Conservation (phyloP, 2,329 filamentous ascomycete genomes). For the Decorospora gaudefroyi region DNA sequence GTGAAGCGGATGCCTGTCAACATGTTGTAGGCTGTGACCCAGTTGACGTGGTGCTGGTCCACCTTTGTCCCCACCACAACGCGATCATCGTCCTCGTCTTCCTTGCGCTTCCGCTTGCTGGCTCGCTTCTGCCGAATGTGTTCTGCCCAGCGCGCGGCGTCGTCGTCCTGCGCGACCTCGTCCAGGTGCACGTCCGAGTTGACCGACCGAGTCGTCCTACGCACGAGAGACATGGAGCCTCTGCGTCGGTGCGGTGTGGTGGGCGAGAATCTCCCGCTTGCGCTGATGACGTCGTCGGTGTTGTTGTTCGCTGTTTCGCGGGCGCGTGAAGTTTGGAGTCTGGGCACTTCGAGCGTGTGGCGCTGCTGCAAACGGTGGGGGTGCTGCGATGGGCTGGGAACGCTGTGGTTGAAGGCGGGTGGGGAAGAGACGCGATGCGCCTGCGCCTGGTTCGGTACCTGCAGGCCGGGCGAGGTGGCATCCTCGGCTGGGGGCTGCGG, state of each 20-base stretch:
- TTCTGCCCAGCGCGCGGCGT: conserved; percentile 89
- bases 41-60: conserved; percentile 95
- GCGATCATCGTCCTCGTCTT: conserved; percentile 86
- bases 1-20: conserved; percentile 97
- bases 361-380: conserved; percentile 72
- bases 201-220: conserved; percentile 81
- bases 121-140: conserved; percentile 89
- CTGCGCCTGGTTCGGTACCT: conserved; percentile 44
- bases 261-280: conserved; percentile 82
- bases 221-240: conserved; percentile 79
- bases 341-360: conserved; percentile 87
- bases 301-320: conserved; percentile 65
- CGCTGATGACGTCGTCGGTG: conserved; percentile 64
- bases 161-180: conserved; percentile 83
- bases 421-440: conserved; percentile 66
- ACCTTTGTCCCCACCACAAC: conserved; percentile 97
- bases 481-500: conserved; percentile 23
- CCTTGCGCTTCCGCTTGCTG: conserved; percentile 79
- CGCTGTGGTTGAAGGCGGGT: conserved; percentile 58
- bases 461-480: conserved; percentile 42
- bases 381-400: conserved; percentile 56
- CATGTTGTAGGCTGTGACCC: conserved; percentile 99
- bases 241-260: conserved; percentile 67
- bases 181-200: conserved; percentile 83
- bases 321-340: conserved; percentile 63